Conservation (phyloP, 495 filamentous ascomycete species). For the Aspergillus mulundensis region DNA sequence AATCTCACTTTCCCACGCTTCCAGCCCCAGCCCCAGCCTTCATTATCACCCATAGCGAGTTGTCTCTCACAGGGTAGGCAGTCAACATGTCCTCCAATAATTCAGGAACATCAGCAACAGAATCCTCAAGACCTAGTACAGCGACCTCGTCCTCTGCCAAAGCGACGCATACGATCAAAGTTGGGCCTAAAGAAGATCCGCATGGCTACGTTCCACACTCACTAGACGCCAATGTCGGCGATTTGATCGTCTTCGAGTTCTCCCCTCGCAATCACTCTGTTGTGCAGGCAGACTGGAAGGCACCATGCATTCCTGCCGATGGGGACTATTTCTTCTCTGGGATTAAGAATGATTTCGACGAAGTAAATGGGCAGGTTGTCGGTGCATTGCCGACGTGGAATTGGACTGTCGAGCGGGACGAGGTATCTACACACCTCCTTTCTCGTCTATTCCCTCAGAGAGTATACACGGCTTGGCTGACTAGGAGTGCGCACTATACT, state of each 20-base stretch:
- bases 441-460: neutral
- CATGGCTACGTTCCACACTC: conserved; percentile 50
- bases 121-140: conserved; percentile 3
- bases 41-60: neutral
- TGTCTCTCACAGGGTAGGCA: neutral
- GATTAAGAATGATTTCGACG: conserved; percentile 27
- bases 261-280: conserved; percentile 62
- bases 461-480: neutral
- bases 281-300: conserved; percentile 50
- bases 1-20: neutral
- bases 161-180: conserved; percentile 46
- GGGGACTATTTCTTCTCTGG: conserved; percentile 41
- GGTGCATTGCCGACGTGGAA: conserved; percentile 36
- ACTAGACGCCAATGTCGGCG: conserved; percentile 48
- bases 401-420: conserved; percentile 29
- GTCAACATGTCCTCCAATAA: conserved; percentile 2
- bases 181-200: conserved; percentile 42
- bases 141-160: conserved; percentile 17
- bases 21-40: neutral
- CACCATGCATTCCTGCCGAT: conserved; percentile 52
- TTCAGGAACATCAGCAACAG: neutral
- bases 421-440: conserved; percentile 18
- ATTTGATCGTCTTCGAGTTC: conserved; percentile 57
- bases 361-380: conserved; percentile 25
- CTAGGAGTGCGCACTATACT: neutral